Base-by-base conservation (phyloP, 352 stramenopile species). In the Blastocystis sp. region DNA sequence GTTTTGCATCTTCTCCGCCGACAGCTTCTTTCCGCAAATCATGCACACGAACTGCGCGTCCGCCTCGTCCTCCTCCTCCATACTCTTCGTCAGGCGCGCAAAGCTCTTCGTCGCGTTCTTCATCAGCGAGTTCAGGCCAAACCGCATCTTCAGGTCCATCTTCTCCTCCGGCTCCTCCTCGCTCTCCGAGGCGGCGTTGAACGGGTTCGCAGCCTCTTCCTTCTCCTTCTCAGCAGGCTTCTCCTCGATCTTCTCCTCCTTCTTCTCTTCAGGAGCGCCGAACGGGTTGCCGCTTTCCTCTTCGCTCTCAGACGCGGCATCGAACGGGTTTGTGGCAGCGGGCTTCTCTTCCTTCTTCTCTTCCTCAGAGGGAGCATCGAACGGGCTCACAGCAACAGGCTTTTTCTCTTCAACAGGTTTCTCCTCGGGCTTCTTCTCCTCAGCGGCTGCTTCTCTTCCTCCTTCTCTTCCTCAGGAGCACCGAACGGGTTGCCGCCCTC, bases 21-120 rank as follows among this genome's bases (percentile, higher is more conserved):
- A 45, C 41, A 79, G n/a, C 56, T 79, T 79, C 48, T 64, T 62
- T 0, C 69, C 69, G 41, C 69, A 79, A 79, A 79, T 79, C 52
- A 53, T 79, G 56, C 69, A 79, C 21, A 79, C 69, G 23, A 79
- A 79, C 14, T 79, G 41, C 23, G 69, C 41, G 60, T 79, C 53
- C 38, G 62, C 69, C n/a, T 77, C 66, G 38, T 79, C 69, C 28
- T 62, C 69, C 11, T 61, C 38, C 7, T 62, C 69, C 34, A 61
- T 23, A 11, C 60, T 79, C 34, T 62, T 64, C 19, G 60, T 9
- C 21, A 62, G 56, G 28, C n/a, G 62, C 21, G 43, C 34, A 2
- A 79, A 5, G 52, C 69, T 79, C 69, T 64, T 84, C 28, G 56
- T 56, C 2, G 60, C 53, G 17, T 38, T 67, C 60, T 84, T 84